Base-by-base conservation (phyloP, 116 monocot genomes). In the Phalaenopsis hybrid region DNA sequence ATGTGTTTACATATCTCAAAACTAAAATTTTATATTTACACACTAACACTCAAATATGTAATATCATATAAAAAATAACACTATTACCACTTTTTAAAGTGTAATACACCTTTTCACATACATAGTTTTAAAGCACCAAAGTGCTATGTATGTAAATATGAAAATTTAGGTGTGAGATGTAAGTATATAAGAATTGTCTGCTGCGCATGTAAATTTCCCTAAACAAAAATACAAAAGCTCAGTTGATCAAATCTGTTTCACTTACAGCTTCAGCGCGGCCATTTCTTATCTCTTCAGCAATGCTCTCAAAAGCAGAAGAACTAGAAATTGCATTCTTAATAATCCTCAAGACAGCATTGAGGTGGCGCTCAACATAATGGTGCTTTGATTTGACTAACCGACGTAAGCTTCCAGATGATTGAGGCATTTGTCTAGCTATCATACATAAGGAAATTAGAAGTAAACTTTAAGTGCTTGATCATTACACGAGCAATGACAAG, bases 391-490 rank as follows among this genome's bases (percentile, higher is more conserved):
- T 99, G 44, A 93, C 80, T 37, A 99, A 49, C 16, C 86, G 84
- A 6, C 82, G 85, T 57, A 99, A 85, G 52, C 75, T 89, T 46
- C 81, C 79, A 77, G 85, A 45, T 83, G 99, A 84, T 18, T 85
- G 17, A 69, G 95, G 99, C 93, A 99, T 89, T 55, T 93, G 87
- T 82, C 83, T 95, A 79, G 99, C 99, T 96, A 82, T 89, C 67
- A 79, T 11, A 13, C 74, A 75, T 44, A 79, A 16, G 65, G 37
- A 80, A 51, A 80, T n/a, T 48, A 44, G 12, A 76, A 34, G 72
- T 41, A 72, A 37, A 37, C 33, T 31, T 34, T 4, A 67, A 67
- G 72, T 41, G 23, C 70, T 70, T 70, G 15, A 61, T 61, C n/a
- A 61, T 5, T 41, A 12, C 17, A 13, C 4, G 72, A 37, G 72